Conservation (phyloP, 768 basidiomycete genomes). For the Suillus ampliporus region DNA sequence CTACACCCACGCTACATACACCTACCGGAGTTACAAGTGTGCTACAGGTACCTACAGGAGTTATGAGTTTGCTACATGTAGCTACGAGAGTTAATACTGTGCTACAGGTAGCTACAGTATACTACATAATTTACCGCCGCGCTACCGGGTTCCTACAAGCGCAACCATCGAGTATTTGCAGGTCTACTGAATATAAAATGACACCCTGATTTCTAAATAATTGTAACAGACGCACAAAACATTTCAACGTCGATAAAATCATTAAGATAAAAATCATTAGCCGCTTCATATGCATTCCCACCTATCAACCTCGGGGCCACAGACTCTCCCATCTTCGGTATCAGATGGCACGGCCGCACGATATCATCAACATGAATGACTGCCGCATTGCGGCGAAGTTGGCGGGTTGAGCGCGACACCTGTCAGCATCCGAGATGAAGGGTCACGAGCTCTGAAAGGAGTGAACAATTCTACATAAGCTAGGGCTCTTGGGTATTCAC, state of each 20-base stretch:
- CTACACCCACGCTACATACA: too few species aligned
- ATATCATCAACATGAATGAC: conserved; percentile 7
- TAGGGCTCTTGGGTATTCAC: conserved; percentile 14
- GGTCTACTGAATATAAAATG: too few species aligned
- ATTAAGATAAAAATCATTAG: conserved; percentile 12
- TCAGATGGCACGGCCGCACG: conserved; percentile 11
- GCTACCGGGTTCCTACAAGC: too few species aligned
- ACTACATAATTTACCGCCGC: too few species aligned
- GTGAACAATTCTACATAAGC: conserved; percentile 35
- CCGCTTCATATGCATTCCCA: neutral
- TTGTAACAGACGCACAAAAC: too few species aligned
- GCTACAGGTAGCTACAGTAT: too few species aligned
- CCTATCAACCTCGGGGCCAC: conserved; percentile 18
- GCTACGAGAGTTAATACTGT: too few species aligned
- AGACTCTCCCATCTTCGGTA: conserved; percentile 21
- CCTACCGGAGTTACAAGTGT: too few species aligned
- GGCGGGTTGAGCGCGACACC: conserved; percentile 10
- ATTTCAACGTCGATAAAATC: conserved; percentile 6
- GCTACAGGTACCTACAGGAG: too few species aligned
- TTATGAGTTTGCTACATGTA: too few species aligned
- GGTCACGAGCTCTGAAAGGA: conserved; percentile 11
- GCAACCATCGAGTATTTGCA: too few species aligned
- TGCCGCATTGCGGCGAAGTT: conserved; percentile 3
- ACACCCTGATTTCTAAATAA: too few species aligned
- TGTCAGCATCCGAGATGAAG: neutral